Evolutionary conservation across 2,329 filamentous ascomycete genomes (phyloP), one percentile per base, ranked within the genome.

Genomic region (Cercospora zeina): DNA sequence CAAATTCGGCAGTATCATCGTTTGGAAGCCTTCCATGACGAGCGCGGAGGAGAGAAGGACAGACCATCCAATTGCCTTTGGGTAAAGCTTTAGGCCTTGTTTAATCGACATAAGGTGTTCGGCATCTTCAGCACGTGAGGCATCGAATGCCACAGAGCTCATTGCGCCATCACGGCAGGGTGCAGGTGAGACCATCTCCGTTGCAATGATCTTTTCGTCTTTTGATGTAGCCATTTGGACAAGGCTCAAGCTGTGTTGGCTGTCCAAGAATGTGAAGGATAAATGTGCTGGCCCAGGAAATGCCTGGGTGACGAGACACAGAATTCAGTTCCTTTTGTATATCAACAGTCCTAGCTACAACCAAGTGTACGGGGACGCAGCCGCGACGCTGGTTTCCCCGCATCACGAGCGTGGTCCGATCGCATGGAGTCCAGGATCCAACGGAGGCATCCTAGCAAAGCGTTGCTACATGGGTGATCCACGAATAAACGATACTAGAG

Each of bases 1-100:
- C 39, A 79, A 68, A 10, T 66, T 70, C 34, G 69, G 67, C 33
- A 79, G 71, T 10, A 79, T 68, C 13, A 72, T 70, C 4, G 73
- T 68, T 54, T 79, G 76, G 67, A 75, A 78, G 1, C 77, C 77
- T 65, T 78, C 77, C 77, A 78, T 78, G 53, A 77, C 70, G 24
- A 79, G 67, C 6, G 71, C 71, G 0, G 73, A 71, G 1, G 75
- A 77, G 11, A 78, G 59, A 0, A 77, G 59, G 21, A 77, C 61
- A 4, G 73, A 75, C 75, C 76, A 78, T 3, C 66, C 68, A 8
- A 77, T 71, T 2, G 76, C 77, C 61, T 76, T 74, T 0, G 73
- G 75, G 56, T 73, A 73, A 7, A 57, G 65, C 61, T 65, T 68
- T 30, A 74, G 54, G 19, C 69, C 73, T 60, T 77, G 64, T 60